Evolutionary conservation across 164 flowering plant species (phyloP).

Genomic region (Stephania yunnanensis): DNA sequence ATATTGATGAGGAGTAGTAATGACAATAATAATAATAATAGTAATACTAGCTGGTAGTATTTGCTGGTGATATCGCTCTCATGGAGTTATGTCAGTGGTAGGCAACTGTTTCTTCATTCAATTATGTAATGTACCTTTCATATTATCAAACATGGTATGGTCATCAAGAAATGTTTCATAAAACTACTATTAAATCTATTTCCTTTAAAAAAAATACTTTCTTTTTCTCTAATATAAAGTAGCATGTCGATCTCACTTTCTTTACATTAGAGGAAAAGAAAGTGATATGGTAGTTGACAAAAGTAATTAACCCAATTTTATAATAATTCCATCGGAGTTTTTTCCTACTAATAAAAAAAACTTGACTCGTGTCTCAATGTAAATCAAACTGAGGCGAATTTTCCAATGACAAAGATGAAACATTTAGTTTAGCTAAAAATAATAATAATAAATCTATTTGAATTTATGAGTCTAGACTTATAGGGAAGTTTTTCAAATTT

Average conservation of each 20-base stretch:
- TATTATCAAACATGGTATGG: not conserved
- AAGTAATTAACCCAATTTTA: too few relatives aligned
- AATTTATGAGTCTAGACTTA: too few relatives aligned
- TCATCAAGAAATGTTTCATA: not conserved
- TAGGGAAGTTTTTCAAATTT: too few relatives aligned
- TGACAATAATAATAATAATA: too few relatives aligned
- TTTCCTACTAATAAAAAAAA: too few relatives aligned
- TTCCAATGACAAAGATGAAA: too few relatives aligned
- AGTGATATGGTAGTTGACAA: not conserved
- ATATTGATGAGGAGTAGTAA: not conserved
- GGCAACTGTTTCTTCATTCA: slow-evolving; percentile 2
- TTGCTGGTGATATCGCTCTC: slow-evolving; percentile 1
- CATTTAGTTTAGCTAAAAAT: too few relatives aligned
- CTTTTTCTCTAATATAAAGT: too few relatives aligned
- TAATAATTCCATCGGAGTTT: too few relatives aligned
- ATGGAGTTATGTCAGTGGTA: slow-evolving; percentile 2
- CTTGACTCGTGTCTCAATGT: too few relatives aligned
- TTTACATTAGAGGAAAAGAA: not conserved
- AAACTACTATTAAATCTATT: not conserved
- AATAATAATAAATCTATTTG: too few relatives aligned
- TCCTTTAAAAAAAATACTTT: not conserved
- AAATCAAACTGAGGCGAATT: too few relatives aligned
- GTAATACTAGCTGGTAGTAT: not conserved
- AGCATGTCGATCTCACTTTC: not conserved
- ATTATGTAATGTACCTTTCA: not conserved